Percentiles rank a stretch among this genome's conserved stretches.
Evolutionary conservation across 1,139 yeast genomes (phyloP).

Genomic region (Debaryomyces subglobosus): DNA sequence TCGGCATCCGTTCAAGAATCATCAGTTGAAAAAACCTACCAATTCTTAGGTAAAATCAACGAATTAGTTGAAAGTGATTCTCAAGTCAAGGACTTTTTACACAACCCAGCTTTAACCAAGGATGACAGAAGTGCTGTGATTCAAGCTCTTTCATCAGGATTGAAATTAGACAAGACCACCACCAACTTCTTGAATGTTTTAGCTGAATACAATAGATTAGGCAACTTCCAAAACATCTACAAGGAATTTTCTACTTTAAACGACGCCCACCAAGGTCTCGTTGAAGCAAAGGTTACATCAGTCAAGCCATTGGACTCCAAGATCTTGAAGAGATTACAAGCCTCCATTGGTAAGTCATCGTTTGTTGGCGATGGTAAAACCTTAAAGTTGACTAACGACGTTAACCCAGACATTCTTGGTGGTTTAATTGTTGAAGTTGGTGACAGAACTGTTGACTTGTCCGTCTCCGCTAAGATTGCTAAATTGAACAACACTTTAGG

Average conservation of each 20-base stretch:
- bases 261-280: slow-evolving; percentile 89
- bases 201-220: slow-evolving; percentile 94
- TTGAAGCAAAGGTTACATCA: slow-evolving; percentile 92
- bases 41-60: slow-evolving; percentile 64
- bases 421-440: slow-evolving; percentile 96
- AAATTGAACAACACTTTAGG: slow-evolving; percentile 86
- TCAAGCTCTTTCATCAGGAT: slow-evolving; percentile 55
- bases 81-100: slow-evolving; percentile 61
- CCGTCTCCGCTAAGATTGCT: slow-evolving; percentile 81
- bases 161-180: slow-evolving; percentile 73
- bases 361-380: slow-evolving; percentile 88
- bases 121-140: slow-evolving; percentile 77
- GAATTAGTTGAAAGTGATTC: slow-evolving; percentile 62
- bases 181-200: slow-evolving; percentile 80
- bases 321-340: slow-evolving; percentile 75
- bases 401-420: slow-evolving; percentile 91
- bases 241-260: slow-evolving; percentile 75
- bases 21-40: slow-evolving; percentile 70
- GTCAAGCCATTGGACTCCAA: slow-evolving; percentile 85
- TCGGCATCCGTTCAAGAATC: slow-evolving; percentile 88
- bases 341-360: slow-evolving; percentile 74
- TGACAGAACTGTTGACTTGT: slow-evolving; percentile 94
- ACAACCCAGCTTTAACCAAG: slow-evolving; percentile 82
- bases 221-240: slow-evolving; percentile 65
- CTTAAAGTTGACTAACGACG: slow-evolving; percentile 77